A percentile compares a stretch with the other conserved stretches of the same genome.
Evolutionary conservation across 768 basidiomycete genomes (phyloP).

Genomic region (Boletellus emodensis): DNA sequence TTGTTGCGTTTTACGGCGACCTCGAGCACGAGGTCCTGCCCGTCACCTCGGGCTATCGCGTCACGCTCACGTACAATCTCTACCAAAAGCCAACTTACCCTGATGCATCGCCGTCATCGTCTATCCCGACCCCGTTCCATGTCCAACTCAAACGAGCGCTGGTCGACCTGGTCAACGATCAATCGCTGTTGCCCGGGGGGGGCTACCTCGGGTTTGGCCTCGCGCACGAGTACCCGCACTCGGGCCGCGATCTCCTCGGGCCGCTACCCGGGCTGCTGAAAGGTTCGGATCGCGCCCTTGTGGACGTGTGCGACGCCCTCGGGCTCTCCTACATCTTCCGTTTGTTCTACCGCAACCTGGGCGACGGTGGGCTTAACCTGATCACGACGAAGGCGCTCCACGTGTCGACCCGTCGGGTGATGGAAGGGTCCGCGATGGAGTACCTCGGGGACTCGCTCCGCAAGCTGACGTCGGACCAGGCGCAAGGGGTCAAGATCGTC

Average conservation of each 20-base stretch:
- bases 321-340: slow-evolving; percentile 2
- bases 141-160: not conserved
- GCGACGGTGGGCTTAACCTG: fast-evolving
- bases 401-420: not conserved
- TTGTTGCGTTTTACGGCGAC: slow-evolving; percentile 40
- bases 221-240: not conserved
- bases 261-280: not conserved
- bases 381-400: not conserved
- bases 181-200: not conserved
- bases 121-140: not conserved
- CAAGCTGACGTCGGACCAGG: not conserved
- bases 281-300: not conserved
- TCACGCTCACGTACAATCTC: not conserved
- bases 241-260: not conserved
- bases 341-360: not conserved
- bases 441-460: not conserved
- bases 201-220: slow-evolving; percentile 8
- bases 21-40: slow-evolving; percentile 42
- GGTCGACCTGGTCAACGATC: not conserved
- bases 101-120: not conserved
- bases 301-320: slow-evolving; percentile 2
- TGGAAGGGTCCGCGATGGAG: fast-evolving
- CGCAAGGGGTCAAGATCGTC: not conserved
- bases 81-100: not conserved
- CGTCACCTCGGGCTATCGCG: not conserved